Conservation (phyloP, 1,284 basidiomycete genomes). For the Heterobasidion irregulare region DNA sequence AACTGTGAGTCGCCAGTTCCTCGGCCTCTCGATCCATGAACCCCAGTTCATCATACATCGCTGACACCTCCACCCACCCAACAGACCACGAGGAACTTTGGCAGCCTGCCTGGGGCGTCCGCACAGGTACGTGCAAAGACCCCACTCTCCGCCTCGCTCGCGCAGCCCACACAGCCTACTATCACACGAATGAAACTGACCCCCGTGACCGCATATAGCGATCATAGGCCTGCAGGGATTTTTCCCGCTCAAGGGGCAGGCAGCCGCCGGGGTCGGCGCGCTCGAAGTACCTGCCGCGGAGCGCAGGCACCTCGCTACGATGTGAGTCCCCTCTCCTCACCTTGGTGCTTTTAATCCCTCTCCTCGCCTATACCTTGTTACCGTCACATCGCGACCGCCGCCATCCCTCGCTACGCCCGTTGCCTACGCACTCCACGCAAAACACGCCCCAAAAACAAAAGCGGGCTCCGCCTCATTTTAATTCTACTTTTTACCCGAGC, state of each 20-base stretch:
- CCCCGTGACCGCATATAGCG: slow-evolving; percentile 35
- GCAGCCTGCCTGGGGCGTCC: slow-evolving; percentile 97
- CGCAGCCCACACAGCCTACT: not conserved
- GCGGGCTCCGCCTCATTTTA: too few species aligned
- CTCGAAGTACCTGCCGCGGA: slow-evolving; percentile 77
- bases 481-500: too few species aligned
- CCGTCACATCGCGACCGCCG: not conserved
- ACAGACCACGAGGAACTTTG: slow-evolving; percentile 84
- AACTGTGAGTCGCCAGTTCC: slow-evolving; percentile 47
- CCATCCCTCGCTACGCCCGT: not conserved
- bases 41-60: not conserved
- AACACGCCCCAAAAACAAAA: too few species aligned
- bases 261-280: slow-evolving; percentile 86
- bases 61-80: not conserved
- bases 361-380: not conserved
- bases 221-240: slow-evolving; percentile 89
- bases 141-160: not conserved
- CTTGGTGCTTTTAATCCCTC: not conserved
- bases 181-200: not conserved
- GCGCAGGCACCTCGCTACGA: slow-evolving; percentile 69
- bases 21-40: too few species aligned
- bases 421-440: too few species aligned
- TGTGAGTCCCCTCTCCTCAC: slow-evolving; percentile 40
- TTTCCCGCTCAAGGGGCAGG: slow-evolving; percentile 84
- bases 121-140: slow-evolving; percentile 56